Percentiles rank a stretch among this genome's conserved stretches.
phyloP scores from a whole-genome alignment of 2,329 filamentous ascomycete species.

The Neofusicoccum laricinum region DNA sequence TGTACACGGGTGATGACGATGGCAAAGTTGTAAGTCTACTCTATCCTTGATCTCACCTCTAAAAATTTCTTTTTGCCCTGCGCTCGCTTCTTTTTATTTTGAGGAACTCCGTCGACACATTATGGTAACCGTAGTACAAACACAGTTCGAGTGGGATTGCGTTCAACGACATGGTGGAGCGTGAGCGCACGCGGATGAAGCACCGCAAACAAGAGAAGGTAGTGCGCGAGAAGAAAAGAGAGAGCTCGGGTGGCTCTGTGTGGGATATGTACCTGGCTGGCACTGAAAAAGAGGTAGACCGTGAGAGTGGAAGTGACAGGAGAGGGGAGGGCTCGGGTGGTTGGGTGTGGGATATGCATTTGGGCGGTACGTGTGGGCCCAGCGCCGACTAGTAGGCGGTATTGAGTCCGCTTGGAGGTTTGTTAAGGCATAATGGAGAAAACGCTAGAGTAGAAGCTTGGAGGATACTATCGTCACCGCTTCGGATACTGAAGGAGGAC shows the following conservation, averaged over 20 bases:
- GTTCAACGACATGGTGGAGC: slow-evolving; percentile 44
- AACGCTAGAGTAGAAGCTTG: too few species aligned
- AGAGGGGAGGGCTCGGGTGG: neutral
- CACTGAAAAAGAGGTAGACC: neutral
- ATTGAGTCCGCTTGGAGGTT: too few species aligned
- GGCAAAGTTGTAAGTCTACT: slow-evolving; percentile 61
- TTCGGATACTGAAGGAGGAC: too few species aligned
- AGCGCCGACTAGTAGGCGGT: neutral
- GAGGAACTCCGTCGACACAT: neutral
- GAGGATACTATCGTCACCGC: neutral
- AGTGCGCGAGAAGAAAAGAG: neutral
- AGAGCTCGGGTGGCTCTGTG: neutral
- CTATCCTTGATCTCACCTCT: neutral
- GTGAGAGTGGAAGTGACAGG: neutral
- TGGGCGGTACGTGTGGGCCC: neutral
- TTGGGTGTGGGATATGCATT: neutral
- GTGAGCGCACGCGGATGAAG: neutral
- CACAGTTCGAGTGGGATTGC: slow-evolving; percentile 58
- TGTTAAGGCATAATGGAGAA: too few species aligned
- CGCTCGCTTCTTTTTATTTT: neutral
- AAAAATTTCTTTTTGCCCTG: too few species aligned
- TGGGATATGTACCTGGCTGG: neutral
- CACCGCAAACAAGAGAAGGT: neutral
- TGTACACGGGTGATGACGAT: slow-evolving; percentile 94
- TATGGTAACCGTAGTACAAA: neutral